These are phyloP conservation scores for Nakataea oryzae DNA, from an alignment of 2,329 filamentous ascomycete species.

Conservation along the genomic window DNA sequence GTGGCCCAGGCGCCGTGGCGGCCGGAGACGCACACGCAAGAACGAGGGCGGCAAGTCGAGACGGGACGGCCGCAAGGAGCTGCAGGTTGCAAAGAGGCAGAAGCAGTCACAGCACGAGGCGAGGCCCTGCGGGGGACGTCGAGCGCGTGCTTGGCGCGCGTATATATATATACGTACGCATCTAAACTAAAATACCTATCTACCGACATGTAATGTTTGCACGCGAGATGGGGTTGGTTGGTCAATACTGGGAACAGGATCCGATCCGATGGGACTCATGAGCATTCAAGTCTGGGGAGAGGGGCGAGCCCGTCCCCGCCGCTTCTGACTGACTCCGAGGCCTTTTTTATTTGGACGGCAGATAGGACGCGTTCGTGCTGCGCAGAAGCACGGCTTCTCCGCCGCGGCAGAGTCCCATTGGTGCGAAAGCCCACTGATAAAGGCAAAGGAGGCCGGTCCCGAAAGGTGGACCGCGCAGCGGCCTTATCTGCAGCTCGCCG, in stretches of 20 bases:
- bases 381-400: not conserved
- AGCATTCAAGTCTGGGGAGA: not conserved
- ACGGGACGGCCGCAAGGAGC: too few species aligned
- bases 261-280: not conserved
- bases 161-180: too few species aligned
- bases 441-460: not conserved
- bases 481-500: not conserved
- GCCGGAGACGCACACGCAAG: too few species aligned
- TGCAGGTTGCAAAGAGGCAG: too few species aligned
- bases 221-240: not conserved
- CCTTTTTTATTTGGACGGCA: not conserved
- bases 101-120: too few species aligned
- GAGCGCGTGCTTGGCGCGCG: too few species aligned
- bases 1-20: too few species aligned
- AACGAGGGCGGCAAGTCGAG: too few species aligned
- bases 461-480: not conserved
- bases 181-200: too few species aligned
- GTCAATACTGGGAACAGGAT: too few species aligned
- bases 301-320: not conserved
- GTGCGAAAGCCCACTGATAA: not conserved
- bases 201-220: not conserved
- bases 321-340: not conserved
- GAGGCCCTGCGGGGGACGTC: too few species aligned
- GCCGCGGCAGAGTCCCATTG: not conserved
- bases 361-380: not conserved